Base-by-base conservation (phyloP, 1,284 basidiomycete species). In the Puccinia sorghi region DNA sequence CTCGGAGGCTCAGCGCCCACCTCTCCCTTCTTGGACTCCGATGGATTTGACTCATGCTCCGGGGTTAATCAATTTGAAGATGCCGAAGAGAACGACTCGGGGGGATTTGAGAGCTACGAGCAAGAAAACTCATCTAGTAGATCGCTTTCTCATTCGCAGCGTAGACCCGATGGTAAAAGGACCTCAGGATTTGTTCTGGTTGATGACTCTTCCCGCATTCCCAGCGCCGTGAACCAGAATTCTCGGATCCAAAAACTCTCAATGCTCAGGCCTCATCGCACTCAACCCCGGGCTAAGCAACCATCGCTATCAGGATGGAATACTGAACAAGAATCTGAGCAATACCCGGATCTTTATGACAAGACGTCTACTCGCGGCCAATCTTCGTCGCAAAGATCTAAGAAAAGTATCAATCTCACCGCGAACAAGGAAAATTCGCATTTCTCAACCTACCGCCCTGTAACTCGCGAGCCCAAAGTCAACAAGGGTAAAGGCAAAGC, bases 61-160 rank as follows among this genome's bases (percentile, higher is more conserved):
- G 48, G 27, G 9, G 67, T 39, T 5, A 52, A 71, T 79, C 76
- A 79, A 79, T 79, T 79, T n/a, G 76, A 71, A 79, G 76, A 79
- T 27, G 76, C 76, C 25, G 66, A 71, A 57, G 67, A 79, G 25
- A 67, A 61, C 25, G 67, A 71, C 11, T 54, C 52, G 0, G 46
- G 11, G 1, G 76, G 57, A 27, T 70, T 59, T 20, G 64, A 77
- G 66, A 43, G 43, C 39, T 39, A 77, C 27, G 75, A 70, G n/a
- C 48, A 77, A 69, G 75, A 59, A 37, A 63, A 79, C 27, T 79
- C 69, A 11, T 59, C 64, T 17, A 39, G 27, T 20, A 17, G 69
- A 7, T 61, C 39, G 22, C 25, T 52, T 48, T 54, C 67, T 32
- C 22, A 72, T 27, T 52, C 76, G 37, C 52, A 70, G n/a, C 41